Evolutionary conservation across 352 stramenopile genomes (phyloP).

Genomic region (Phytophthora chlamydospora): DNA sequence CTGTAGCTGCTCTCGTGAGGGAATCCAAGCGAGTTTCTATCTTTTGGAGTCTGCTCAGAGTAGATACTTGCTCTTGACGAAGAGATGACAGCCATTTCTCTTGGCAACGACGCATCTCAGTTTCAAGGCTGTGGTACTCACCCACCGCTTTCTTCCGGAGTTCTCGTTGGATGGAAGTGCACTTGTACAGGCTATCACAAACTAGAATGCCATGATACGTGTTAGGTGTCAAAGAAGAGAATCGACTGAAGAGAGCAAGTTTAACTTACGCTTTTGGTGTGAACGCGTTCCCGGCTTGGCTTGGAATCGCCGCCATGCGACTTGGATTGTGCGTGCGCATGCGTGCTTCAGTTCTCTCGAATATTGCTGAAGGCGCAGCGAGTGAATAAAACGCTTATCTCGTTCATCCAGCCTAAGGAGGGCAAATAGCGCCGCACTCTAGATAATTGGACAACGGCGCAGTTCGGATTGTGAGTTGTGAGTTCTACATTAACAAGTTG

Average conservation of each 20-base stretch:
- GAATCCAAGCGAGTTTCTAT: constrained; percentile 55
- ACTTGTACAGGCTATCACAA: constrained; percentile 39
- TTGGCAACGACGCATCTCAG: constrained; percentile 50
- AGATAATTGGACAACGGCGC: neutral
- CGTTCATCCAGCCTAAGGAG: constrained; percentile 60
- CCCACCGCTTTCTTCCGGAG: constrained; percentile 53
- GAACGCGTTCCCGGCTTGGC: constrained; percentile 4
- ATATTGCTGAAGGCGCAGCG: constrained; percentile 54
- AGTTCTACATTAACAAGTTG: neutral
- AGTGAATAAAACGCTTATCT: constrained; percentile 65
- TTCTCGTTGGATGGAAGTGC: constrained; percentile 49
- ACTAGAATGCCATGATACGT: constrained; percentile 15
- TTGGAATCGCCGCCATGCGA: constrained; percentile 48
- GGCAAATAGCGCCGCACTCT: constrained; percentile 74
- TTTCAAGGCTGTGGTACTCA: constrained; percentile 47
- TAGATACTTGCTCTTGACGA: constrained; percentile 47
- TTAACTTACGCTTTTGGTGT: constrained; percentile 35
- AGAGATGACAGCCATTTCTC: constrained; percentile 54
- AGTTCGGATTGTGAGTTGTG: neutral
- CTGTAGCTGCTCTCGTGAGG: constrained; percentile 30
- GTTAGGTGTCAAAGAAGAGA: constrained; percentile 3
- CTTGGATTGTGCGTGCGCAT: constrained; percentile 70
- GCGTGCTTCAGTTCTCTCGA: constrained; percentile 45
- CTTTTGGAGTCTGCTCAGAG: constrained; percentile 43
- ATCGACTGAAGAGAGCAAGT: neutral